Base-by-base conservation (phyloP, 108 stramenopile genomes). In the Cyclotella distinguenda region DNA sequence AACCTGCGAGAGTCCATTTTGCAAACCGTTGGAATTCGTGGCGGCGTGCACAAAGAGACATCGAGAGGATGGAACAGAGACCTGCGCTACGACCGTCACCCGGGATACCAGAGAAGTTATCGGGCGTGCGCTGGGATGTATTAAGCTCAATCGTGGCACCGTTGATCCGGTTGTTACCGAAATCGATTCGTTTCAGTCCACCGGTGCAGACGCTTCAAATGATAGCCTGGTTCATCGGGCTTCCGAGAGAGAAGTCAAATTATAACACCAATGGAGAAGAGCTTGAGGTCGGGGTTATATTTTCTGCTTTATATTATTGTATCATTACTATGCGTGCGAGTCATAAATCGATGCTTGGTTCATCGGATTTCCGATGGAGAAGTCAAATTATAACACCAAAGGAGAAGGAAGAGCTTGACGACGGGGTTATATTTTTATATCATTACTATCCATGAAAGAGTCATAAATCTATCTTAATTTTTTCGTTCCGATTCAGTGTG, bases 11-110 rank as follows among this genome's bases (percentile, higher is more conserved):
- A 33, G 30, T 13, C 18, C 51, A 4, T 53, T 53, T 12, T 38
- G 19, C 0, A 56, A 36, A 47, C 34, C 62, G 10, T 36, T 64
- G 18, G 48, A 64, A 23, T 36, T 48, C 32, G 25, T 64, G 12
- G 28, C 33, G 26, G 49, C 43, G n/a, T 64, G 47, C 13, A 22
- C 62, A 1, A 49, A 49, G 26, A 51, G 13, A 25, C 48, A 51
- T 50, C 22, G 21, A 51, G 62, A 25, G 12, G 40, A 35, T 38
- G 35, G 27, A 35, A 19, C 48, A 35, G 10, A 34, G 22, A 16
- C 47, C 19, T 19, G 32, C 21, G 30, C 16, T 25, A 11, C 33
- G 3, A 45, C 55, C 10, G 36, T 39, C 7, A 2, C 55, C 7
- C n/a, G 5, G 4, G 27, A 18, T 6, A 51, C 50, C 19, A 56